Conservation (phyloP, 257 asterid genomes). For the Euphrasia confusa region DNA sequence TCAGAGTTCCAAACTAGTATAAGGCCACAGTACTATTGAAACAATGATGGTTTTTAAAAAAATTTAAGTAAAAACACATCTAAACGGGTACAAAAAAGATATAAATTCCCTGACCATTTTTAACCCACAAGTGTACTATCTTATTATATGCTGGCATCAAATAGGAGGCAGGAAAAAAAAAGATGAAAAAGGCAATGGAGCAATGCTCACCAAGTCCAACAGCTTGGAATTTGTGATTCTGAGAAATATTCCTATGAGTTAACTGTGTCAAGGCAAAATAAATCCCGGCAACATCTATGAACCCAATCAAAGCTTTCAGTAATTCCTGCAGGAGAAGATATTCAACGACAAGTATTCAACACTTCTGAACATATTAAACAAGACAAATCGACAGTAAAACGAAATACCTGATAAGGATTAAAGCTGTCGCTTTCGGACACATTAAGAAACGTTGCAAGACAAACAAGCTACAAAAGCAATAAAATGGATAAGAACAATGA, state of each 20-base stretch:
- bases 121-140: neutral
- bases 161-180: slow-evolving; percentile 7
- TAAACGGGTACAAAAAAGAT: neutral
- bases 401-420: slow-evolving; percentile 86
- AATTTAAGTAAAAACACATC: too few relatives aligned
- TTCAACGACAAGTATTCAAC: neutral
- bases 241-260: slow-evolving; percentile 96
- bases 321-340: slow-evolving; percentile 51
- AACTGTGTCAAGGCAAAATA: slow-evolving; percentile 93
- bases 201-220: slow-evolving; percentile 86
- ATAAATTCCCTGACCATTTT: neutral
- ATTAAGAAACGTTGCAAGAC: slow-evolving; percentile 93
- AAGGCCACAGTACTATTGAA: neutral
- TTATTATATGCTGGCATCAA: neutral
- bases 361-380: too few relatives aligned
- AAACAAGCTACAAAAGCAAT: slow-evolving; percentile 66
- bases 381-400: neutral
- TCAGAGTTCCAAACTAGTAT: neutral
- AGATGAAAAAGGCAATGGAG: slow-evolving; percentile 13
- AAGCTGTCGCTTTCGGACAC: slow-evolving; percentile 88
- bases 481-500: slow-evolving; percentile 6
- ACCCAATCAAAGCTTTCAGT: slow-evolving; percentile 91
- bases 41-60: neutral
- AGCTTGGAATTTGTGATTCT: slow-evolving; percentile 97
- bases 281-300: slow-evolving; percentile 93